Evolutionary conservation across 768 basidiomycete genomes (phyloP).

Genomic region (Pleurotus giganteus): DNA sequence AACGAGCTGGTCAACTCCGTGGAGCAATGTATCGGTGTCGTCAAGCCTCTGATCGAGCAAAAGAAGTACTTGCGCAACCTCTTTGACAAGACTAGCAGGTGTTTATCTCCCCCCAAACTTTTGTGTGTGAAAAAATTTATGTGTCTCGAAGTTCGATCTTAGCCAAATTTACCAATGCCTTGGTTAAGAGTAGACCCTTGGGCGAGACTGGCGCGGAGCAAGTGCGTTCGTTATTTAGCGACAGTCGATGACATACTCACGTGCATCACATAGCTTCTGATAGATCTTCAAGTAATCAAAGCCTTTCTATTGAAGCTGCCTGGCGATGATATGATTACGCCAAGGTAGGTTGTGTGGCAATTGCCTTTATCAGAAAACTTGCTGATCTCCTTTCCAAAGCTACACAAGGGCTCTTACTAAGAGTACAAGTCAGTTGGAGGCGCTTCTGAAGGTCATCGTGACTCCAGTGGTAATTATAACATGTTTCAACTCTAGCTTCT

Average conservation of each 20-base stretch:
- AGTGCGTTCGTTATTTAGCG: conserved; percentile 33
- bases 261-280: conserved; percentile 57
- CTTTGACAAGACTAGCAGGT: conserved; percentile 94
- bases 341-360: conserved; percentile 41
- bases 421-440: conserved; percentile 79
- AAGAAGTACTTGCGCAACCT: conserved; percentile 94
- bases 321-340: conserved; percentile 57
- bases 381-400: conserved; percentile 35
- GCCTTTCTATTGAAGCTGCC: conserved; percentile 81
- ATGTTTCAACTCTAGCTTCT: neutral
- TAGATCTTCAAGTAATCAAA: conserved; percentile 89
- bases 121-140: too few species aligned
- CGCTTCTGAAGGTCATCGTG: conserved; percentile 91
- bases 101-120: conserved; percentile 14
- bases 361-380: conserved; percentile 1
- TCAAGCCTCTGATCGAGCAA: conserved; percentile 84
- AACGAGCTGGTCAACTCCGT: conserved; percentile 71
- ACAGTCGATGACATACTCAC: neutral
- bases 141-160: conserved; percentile 65
- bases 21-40: conserved; percentile 72
- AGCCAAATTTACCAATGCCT: conserved; percentile 82
- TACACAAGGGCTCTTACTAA: conserved; percentile 84
- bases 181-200: conserved; percentile 89
- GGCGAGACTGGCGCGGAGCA: conserved; percentile 96
- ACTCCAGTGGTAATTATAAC: conserved; percentile 73